phyloP scores from a whole-genome alignment of 2,329 filamentous ascomycete species.

The Escovopsis sp. region DNA sequence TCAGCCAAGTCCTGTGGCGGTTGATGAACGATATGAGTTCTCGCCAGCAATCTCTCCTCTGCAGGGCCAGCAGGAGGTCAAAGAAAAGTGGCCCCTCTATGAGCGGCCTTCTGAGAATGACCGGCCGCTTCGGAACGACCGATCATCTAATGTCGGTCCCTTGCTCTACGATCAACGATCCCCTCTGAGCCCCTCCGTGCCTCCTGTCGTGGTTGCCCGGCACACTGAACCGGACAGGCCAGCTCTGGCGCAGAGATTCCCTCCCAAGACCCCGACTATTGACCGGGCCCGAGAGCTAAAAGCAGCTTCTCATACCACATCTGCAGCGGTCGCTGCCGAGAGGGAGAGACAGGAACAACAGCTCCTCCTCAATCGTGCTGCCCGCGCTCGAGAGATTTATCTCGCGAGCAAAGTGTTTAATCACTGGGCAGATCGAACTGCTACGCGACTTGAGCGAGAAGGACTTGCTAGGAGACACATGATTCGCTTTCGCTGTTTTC shows the following conservation, averaged over 20 bases:
- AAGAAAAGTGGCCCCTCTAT: no score
- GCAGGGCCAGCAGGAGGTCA: no score
- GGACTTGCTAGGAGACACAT: constrained; percentile 56
- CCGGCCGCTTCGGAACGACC: no score
- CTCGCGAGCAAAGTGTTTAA: constrained; percentile 29
- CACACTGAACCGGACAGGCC: not conserved
- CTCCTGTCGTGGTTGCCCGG: not conserved
- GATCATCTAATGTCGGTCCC: no score
- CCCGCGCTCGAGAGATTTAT: constrained; percentile 49
- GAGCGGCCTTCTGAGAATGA: no score
- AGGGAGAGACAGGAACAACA: constrained; percentile 5
- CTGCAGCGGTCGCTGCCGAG: not conserved
- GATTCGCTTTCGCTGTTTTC: constrained; percentile 37
- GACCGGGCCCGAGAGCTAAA: not conserved
- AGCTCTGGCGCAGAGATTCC: not conserved
- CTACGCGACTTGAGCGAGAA: constrained; percentile 50
- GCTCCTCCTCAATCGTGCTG: constrained; percentile 33
- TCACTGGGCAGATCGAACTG: constrained; percentile 50
- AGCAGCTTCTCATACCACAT: not conserved
- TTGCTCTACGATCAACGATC: no score
- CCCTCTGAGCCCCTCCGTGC: no score
- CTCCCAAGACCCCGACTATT: not conserved
- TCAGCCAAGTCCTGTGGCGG: not conserved
- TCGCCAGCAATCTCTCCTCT: no score
- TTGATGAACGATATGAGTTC: no score